Conservation (phyloP, 495 filamentous ascomycete species). For the Aspergillus biplanus region DNA sequence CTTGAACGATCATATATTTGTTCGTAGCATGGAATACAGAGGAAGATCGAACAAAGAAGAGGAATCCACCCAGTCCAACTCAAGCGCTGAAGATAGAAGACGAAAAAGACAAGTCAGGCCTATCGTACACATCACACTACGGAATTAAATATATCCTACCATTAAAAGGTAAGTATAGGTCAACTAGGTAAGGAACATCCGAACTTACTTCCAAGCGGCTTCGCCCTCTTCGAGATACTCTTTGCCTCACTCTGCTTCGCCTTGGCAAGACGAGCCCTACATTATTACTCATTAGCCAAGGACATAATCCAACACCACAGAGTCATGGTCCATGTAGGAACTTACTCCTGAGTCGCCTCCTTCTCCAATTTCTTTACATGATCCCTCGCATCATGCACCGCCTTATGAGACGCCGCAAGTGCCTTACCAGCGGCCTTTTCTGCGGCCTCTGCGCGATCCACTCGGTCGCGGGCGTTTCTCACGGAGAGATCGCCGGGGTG, state of each 20-base stretch:
- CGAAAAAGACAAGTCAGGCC: too few species aligned
- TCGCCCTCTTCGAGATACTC: conserved; percentile 65
- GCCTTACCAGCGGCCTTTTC: conserved; percentile 65
- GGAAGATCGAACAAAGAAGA: too few species aligned
- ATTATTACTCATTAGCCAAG: neutral
- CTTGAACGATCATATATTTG: too few species aligned
- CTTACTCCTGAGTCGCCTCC: conserved; percentile 65
- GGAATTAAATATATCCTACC: too few species aligned
- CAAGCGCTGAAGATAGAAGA: too few species aligned
- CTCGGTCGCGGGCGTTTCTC: conserved; percentile 56
- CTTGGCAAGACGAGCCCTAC: conserved; percentile 57
- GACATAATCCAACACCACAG: too few species aligned
- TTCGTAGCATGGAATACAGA: too few species aligned
- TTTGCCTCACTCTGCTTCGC: conserved; percentile 69
- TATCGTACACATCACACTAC: too few species aligned
- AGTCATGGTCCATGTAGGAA: too few species aligned
- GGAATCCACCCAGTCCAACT: too few species aligned
- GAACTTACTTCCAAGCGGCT: conserved; percentile 58
- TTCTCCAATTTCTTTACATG: conserved; percentile 64
- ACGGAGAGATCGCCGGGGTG: conserved; percentile 61
- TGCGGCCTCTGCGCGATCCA: conserved; percentile 47
- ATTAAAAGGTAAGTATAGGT: too few species aligned
- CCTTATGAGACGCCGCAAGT: conserved; percentile 55
- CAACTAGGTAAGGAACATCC: too few species aligned
- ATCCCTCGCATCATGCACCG: conserved; percentile 63